A percentile compares a stretch with the other conserved stretches of the same genome.
These are phyloP conservation scores for Clarkia xantiana DNA, from an alignment of 345 rosid genomes.

Conservation along the genomic window DNA sequence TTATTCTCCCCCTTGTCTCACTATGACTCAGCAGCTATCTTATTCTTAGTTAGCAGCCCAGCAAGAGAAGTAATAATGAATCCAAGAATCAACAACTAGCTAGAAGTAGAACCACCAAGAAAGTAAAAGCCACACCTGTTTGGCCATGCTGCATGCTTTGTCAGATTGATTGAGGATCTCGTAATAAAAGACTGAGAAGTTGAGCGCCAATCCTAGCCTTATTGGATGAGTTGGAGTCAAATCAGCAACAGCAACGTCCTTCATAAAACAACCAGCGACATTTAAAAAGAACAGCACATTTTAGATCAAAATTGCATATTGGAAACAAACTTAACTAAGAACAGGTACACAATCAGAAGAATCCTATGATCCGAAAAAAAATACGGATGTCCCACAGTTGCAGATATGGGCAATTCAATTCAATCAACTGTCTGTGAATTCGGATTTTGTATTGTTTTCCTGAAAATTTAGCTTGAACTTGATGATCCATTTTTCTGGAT, in stretches of 20 bases:
- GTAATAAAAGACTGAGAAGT: constrained; percentile 85
- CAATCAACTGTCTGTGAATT: no score
- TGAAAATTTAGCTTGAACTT: no score
- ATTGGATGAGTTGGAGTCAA: constrained; percentile 87
- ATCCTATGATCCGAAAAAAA: no score
- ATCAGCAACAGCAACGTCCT: constrained; percentile 78
- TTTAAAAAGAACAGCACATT: not conserved
- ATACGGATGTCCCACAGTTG: no score
- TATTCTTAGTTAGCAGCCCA: not conserved
- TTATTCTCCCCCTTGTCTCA: no score
- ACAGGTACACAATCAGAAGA: no score
- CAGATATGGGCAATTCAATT: no score
- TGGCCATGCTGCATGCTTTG: constrained; percentile 86
- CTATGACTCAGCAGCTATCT: no score
- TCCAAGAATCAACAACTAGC: not conserved
- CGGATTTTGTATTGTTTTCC: no score
- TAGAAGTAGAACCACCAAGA: not conserved
- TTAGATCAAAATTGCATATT: not conserved
- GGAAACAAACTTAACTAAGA: no score
- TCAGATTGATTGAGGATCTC: constrained; percentile 86
- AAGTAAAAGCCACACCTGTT: constrained; percentile 35
- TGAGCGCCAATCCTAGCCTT: constrained; percentile 77
- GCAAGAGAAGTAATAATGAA: constrained; percentile 1
- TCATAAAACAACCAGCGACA: constrained; percentile 3
- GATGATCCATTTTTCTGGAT: no score